Percentiles rank a stretch among this genome's conserved stretches.
Conservation (phyloP, 2,329 filamentous ascomycete species). For the Trichoderma endophyticum region DNA sequence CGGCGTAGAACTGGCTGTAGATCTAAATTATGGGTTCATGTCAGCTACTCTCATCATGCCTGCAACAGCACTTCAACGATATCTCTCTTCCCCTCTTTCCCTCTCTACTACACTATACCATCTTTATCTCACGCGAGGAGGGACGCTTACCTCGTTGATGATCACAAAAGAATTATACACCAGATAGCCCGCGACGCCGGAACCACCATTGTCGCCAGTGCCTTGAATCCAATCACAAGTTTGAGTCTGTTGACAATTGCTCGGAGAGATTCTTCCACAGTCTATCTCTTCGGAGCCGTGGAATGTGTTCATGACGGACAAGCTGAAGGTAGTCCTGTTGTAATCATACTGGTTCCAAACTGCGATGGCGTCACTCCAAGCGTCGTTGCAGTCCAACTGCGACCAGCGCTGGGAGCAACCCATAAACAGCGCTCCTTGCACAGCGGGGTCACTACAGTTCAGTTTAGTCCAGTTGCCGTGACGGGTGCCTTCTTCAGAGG, state of each 20-base stretch:
- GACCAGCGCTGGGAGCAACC: constrained; percentile 26
- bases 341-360: constrained; percentile 24
- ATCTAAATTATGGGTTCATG: not conserved
- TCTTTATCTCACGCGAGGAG: not conserved
- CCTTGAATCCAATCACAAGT: not conserved
- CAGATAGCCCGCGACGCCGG: constrained; percentile 21
- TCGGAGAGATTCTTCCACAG: not conserved
- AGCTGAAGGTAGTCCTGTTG: not conserved
- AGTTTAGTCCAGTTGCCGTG: constrained; percentile 27
- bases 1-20: not conserved
- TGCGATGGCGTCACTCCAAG: constrained; percentile 28
- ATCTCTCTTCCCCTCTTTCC: too few species aligned
- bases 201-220: not conserved
- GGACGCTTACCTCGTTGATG: constrained; percentile 20
- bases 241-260: not conserved
- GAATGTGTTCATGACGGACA: constrained; percentile 1
- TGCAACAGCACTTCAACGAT: not conserved
- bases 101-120: not conserved
- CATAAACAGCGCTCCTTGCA: not conserved
- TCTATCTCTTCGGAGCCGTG: not conserved
- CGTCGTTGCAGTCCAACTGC: constrained; percentile 23
- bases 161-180: constrained; percentile 29
- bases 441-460: constrained; percentile 21
- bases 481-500: constrained; percentile 17
- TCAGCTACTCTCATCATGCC: not conserved